Percentiles rank a stretch among this genome's conserved stretches.
Conservation (phyloP, 148 eudicot genomes). For the Cornus suecica region DNA sequence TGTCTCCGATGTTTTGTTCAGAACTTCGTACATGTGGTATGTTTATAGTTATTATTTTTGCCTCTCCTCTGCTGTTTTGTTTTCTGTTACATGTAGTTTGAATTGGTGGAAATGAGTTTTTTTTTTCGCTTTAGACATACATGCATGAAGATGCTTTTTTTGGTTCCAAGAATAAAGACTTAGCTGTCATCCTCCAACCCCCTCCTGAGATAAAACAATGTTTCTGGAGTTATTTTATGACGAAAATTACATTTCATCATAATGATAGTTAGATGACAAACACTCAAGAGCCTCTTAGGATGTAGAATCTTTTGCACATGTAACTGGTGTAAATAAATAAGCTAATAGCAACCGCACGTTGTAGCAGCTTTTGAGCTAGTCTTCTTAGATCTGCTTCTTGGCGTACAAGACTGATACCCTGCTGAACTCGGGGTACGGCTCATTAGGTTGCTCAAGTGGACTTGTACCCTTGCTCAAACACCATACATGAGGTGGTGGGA, state of each 20-base stretch:
- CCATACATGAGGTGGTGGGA: too few relatives aligned
- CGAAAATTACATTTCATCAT: not conserved
- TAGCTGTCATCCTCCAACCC: not conserved
- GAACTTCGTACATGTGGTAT: constrained; percentile 71
- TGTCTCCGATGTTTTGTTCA: constrained; percentile 74
- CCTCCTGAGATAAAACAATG: not conserved
- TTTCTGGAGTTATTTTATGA: not conserved
- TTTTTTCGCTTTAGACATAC: not conserved
- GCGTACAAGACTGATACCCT: not conserved
- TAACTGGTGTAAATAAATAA: too few relatives aligned
- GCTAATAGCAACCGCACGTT: too few relatives aligned
- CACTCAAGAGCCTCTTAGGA: not conserved
- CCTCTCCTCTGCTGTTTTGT: not conserved
- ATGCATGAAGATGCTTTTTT: not conserved
- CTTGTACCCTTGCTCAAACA: not conserved
- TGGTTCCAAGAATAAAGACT: not conserved
- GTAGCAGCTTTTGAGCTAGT: not conserved
- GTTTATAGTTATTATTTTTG: constrained; percentile 18
- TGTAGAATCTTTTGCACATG: not conserved
- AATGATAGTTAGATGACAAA: not conserved
- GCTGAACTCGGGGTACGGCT: not conserved
- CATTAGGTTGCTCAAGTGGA: not conserved
- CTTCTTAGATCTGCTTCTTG: not conserved
- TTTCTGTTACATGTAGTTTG: not conserved
- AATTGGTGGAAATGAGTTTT: not conserved